Percentiles rank a stretch among this genome's conserved stretches.
Conservation (phyloP, 768 basidiomycete genomes). For the Calocera viscosa region DNA sequence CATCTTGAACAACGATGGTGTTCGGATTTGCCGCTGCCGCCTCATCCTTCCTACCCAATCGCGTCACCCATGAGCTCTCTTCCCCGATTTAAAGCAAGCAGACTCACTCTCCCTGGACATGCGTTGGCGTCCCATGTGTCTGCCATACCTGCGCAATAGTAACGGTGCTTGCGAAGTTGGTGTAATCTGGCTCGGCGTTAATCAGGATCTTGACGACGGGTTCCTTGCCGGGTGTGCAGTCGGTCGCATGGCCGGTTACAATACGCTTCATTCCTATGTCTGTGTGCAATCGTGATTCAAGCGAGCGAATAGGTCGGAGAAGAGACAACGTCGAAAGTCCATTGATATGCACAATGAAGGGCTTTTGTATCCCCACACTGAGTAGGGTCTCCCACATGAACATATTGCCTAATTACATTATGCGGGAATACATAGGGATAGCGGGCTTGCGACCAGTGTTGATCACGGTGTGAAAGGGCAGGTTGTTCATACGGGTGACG, state of each 20-base stretch:
- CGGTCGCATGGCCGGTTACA: not conserved
- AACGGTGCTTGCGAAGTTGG: not conserved
- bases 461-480: not conserved
- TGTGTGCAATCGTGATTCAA: not conserved
- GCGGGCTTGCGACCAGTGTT: not conserved
- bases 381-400: conserved; percentile 6
- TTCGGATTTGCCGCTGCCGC: not conserved
- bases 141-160: not conserved
- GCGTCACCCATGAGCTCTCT: not conserved
- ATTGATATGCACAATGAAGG: not conserved
- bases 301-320: not conserved
- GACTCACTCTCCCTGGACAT: conserved; percentile 2
- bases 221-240: not conserved
- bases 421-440: not conserved
- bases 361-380: not conserved
- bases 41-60: not conserved
- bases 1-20: not conserved
- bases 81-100: not conserved
- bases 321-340: not conserved
- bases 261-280: not conserved
- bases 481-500: not conserved
- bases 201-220: conserved; percentile 7
- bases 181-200: not conserved
- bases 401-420: not conserved
- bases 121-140: not conserved